Percentiles rank a stretch among this genome's conserved stretches.
These are phyloP conservation scores for Tolypocladium inflatum DNA, from an alignment of 2,329 filamentous ascomycete species.

Conservation along the genomic window DNA sequence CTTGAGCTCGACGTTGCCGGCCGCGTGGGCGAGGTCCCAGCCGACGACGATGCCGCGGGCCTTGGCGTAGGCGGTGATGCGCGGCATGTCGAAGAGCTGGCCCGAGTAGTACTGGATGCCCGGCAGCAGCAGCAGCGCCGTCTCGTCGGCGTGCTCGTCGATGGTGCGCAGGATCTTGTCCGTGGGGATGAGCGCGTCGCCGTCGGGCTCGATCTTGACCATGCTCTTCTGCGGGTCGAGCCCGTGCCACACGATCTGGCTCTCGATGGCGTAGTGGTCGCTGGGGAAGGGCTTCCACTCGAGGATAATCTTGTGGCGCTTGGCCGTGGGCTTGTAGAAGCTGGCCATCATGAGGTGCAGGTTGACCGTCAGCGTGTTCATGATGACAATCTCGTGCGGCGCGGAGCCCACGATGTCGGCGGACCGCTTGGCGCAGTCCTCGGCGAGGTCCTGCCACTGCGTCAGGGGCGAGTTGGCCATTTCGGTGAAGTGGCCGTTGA, in stretches of 20 bases:
- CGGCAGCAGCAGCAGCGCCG: conserved; percentile 70
- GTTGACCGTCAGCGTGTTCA: conserved; percentile 80
- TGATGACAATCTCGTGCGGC: conserved; percentile 68
- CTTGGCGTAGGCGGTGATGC: conserved; percentile 70
- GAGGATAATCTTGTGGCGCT: conserved; percentile 69
- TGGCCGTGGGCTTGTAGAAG: conserved; percentile 64
- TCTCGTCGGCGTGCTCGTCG: conserved; percentile 60
- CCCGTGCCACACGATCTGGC: conserved; percentile 65
- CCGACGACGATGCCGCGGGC: conserved; percentile 63
- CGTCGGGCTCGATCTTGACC: conserved; percentile 61
- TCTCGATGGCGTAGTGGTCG: conserved; percentile 78
- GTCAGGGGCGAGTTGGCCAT: conserved; percentile 58
- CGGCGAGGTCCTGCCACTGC: conserved; percentile 72
- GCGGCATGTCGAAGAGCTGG: conserved; percentile 74
- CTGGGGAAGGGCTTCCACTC: conserved; percentile 87
- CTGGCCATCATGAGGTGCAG: conserved; percentile 74
- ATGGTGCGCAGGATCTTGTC: conserved; percentile 64
- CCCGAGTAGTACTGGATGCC: conserved; percentile 91
- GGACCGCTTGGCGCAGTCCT: conserved; percentile 60
- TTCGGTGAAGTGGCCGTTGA: conserved; percentile 71
- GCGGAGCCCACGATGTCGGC: conserved; percentile 67
- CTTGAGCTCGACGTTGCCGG: conserved; percentile 68
- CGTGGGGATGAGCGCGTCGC: conserved; percentile 55
- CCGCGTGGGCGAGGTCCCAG: conserved; percentile 84
- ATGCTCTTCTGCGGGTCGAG: conserved; percentile 58